Evolutionary conservation across 768 basidiomycete species (phyloP), one percentile per base, ranked within the genome.

Genomic region (Rhodotorula toruloides): DNA sequence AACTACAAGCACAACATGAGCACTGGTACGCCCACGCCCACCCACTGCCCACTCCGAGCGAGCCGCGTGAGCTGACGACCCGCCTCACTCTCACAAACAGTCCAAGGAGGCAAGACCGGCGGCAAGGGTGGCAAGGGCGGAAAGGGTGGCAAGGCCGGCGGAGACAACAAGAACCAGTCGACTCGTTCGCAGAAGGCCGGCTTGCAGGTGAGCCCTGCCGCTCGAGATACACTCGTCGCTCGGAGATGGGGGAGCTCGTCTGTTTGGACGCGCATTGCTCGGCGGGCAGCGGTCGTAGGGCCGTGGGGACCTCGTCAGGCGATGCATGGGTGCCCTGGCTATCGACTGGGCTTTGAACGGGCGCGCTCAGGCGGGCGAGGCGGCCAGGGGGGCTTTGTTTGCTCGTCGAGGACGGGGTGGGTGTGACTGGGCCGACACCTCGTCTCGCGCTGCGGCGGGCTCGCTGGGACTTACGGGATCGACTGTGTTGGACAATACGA

Each of bases 101-200:
- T 54, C 39, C 54, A 49, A 27, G 60, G 60, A 50, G 71, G 67
- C 39, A 72, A 72, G 64, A 68, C 63, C 40, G 69, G 72, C 60
- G 78, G 78, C 34, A 77, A 77, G 65, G 77, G 77, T 50, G 75
- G 75, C n/a, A 73, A 73, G 68, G 78, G 77, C 17, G 71, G 71
- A 21, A 79, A 79, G 70, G 74, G 77, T 40, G 70, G 68, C 50
- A 78, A 77, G 74, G 74, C 76, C 43, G 78, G 76, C 16, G 73
- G 74, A 11, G 77, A 78, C 71, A 71, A 76, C 34, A 79, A 78
- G 72, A 75, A 76, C 36, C 71, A 79, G 56, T 77, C 77, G 48
- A 79, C 76, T n/a, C 75, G 79, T 53, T 91, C 89, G 76, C 85
- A 86, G 76, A 90, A 86, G 74, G 91, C 91, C 32, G 91, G 91